Conservation (phyloP, 352 stramenopile genomes). For the Aphanomyces astaci region DNA sequence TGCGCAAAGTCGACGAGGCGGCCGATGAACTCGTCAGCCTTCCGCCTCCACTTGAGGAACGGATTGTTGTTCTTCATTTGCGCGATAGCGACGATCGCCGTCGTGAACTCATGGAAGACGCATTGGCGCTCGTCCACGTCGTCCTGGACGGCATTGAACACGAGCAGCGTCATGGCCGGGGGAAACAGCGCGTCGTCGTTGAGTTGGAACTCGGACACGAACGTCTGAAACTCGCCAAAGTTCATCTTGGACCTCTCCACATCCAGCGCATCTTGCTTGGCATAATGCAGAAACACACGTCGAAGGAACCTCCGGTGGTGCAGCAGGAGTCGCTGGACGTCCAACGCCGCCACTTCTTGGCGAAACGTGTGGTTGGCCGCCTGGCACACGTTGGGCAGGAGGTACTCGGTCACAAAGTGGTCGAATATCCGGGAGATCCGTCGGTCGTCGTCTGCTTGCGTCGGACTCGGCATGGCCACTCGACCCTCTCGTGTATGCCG, state of each 20-base stretch:
- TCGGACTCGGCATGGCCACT: background rate
- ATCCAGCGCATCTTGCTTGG: background rate
- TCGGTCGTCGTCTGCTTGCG: background rate
- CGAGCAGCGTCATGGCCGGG: slow-evolving; percentile 4
- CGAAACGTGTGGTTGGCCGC: slow-evolving; percentile 5
- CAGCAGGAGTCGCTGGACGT: slow-evolving; percentile 12
- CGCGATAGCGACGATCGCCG: slow-evolving; percentile 16
- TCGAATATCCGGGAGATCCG: slow-evolving; percentile 3
- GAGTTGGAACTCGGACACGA: slow-evolving; percentile 12
- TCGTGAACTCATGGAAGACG: slow-evolving; percentile 22
- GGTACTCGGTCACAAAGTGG: background rate
- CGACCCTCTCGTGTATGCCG: background rate
- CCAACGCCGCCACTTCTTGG: slow-evolving; percentile 19
- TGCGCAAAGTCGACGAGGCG: slow-evolving; percentile 9
- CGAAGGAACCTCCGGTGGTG: slow-evolving; percentile 17
- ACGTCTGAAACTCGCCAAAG: slow-evolving; percentile 11
- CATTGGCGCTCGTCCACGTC: slow-evolving; percentile 21
- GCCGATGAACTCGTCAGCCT: slow-evolving; percentile 13
- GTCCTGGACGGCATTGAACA: slow-evolving; percentile 20
- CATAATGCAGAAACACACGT: slow-evolving; percentile 19
- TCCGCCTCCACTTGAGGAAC: slow-evolving; percentile 18
- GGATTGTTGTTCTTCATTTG: slow-evolving; percentile 19
- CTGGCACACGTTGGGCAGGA: slow-evolving; percentile 21
- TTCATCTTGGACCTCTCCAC: slow-evolving; percentile 20
- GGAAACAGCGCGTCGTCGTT: slow-evolving; percentile 19